A percentile compares a stretch with the other conserved stretches of the same genome.
These are phyloP conservation scores for Trichoderma sp. DNA, from an alignment of 2,329 filamentous ascomycete species.

Conservation along the genomic window DNA sequence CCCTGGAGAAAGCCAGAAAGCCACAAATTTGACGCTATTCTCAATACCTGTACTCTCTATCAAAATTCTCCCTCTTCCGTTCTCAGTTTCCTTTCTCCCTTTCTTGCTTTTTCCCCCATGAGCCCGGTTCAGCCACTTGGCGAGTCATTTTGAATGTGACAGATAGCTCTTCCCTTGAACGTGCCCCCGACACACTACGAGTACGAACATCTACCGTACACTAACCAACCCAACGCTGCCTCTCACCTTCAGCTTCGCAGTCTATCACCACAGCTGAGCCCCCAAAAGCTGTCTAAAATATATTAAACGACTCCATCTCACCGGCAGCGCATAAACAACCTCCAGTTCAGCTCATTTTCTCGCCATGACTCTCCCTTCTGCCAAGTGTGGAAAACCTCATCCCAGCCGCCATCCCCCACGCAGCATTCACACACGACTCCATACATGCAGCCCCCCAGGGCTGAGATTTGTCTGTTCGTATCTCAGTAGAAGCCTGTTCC, in stretches of 20 bases:
- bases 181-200: neutral
- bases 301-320: neutral
- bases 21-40: neutral
- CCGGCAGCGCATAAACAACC: neutral
- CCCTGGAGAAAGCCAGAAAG: neutral
- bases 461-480: constrained; percentile 5
- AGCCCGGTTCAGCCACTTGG: neutral
- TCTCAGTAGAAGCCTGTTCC: neutral
- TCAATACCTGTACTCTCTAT: neutral
- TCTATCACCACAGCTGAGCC: neutral
- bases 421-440: neutral
- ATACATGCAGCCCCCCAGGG: neutral
- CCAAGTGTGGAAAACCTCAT: neutral
- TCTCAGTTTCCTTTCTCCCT: neutral
- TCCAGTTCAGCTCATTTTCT: neutral
- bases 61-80: neutral
- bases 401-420: neutral
- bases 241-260: neutral
- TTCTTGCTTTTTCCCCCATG: neutral
- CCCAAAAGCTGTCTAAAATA: neutral
- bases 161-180: neutral
- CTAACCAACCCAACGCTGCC: neutral
- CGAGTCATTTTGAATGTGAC: neutral
- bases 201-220: neutral
- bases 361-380: neutral